Percentiles rank a stretch among this genome's conserved stretches.
Evolutionary conservation across 2,329 filamentous ascomycete species (phyloP).

Genomic region (Xylariaceae sp.): DNA sequence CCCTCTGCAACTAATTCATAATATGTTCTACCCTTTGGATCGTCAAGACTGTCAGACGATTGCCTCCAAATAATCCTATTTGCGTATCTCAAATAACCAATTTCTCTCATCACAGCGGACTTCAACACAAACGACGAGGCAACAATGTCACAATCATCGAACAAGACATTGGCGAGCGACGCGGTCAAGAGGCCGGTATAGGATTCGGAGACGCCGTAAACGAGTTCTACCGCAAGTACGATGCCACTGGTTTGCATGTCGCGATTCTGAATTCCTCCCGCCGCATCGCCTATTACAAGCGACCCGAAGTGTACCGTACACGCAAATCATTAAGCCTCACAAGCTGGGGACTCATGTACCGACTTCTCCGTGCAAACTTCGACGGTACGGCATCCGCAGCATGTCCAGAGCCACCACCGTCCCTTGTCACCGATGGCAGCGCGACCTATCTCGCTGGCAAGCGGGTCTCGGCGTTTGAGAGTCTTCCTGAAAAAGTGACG

Average conservation of each 20-base stretch:
- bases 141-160: conserved; percentile 36
- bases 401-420: conserved; percentile 19
- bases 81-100: no score
- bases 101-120: no score
- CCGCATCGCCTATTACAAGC: conserved; percentile 14
- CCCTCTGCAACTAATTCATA: no score
- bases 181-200: conserved; percentile 36
- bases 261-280: conserved; percentile 8
- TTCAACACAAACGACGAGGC: conserved; percentile 32
- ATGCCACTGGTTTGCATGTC: conserved; percentile 24
- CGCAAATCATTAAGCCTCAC: conserved; percentile 31
- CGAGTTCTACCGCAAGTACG: conserved; percentile 33
- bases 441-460: conserved; percentile 22
- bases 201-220: conserved; percentile 33
- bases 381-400: conserved; percentile 30
- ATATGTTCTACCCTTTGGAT: no score
- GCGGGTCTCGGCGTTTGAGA: conserved; percentile 17
- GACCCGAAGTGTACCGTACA: conserved; percentile 6
- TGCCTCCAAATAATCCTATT: no score
- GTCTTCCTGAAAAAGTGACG: conserved; percentile 9
- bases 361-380: conserved; percentile 37
- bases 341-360: conserved; percentile 39
- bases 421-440: conserved; percentile 16
- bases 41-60: no score
- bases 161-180: conserved; percentile 34